These are phyloP conservation scores for Debaryomyces sp. DNA, from an alignment of 1,139 yeast genomes.

Conservation along the genomic window DNA sequence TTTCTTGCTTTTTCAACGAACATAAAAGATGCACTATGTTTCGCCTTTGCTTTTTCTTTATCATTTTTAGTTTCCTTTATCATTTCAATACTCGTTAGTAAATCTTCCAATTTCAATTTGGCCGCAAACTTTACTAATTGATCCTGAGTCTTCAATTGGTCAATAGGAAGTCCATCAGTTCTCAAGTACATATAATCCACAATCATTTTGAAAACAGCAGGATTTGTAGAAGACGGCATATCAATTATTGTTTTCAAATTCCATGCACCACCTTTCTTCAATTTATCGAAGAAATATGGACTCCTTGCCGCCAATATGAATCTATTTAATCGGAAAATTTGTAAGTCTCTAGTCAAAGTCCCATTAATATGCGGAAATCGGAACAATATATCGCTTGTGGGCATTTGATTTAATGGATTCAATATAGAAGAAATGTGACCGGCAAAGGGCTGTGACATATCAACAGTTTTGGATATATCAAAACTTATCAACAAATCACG, in stretches of 20 bases:
- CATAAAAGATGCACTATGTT: conserved; percentile 45
- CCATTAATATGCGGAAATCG: conserved; percentile 24
- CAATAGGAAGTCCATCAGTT: conserved; percentile 30
- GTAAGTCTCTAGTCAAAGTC: conserved; percentile 14
- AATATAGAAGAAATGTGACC: conserved; percentile 61
- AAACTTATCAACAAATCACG: conserved; percentile 58
- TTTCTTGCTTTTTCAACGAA: conserved; percentile 51
- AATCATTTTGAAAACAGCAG: conserved; percentile 36
- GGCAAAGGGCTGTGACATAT: conserved; percentile 73
- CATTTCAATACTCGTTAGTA: conserved; percentile 33
- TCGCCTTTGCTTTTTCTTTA: conserved; percentile 40
- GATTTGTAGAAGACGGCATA: conserved; percentile 24
- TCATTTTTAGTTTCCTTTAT: conserved; percentile 16
- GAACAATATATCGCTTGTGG: conserved; percentile 43
- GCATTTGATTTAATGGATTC: conserved; percentile 27
- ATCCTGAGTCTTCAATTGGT: conserved; percentile 27
- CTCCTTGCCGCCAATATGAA: conserved; percentile 46
- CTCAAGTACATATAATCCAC: conserved; percentile 57
- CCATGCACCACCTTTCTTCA: conserved; percentile 31
- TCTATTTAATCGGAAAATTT: conserved; percentile 34
- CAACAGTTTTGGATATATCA: conserved; percentile 71
- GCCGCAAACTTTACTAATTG: conserved; percentile 35
- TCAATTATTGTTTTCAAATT: conserved; percentile 19
- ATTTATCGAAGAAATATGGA: conserved; percentile 26
- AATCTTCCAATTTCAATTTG: conserved; percentile 36